Conservation (phyloP, 352 stramenopile species). For the Vaucheria bursata region DNA sequence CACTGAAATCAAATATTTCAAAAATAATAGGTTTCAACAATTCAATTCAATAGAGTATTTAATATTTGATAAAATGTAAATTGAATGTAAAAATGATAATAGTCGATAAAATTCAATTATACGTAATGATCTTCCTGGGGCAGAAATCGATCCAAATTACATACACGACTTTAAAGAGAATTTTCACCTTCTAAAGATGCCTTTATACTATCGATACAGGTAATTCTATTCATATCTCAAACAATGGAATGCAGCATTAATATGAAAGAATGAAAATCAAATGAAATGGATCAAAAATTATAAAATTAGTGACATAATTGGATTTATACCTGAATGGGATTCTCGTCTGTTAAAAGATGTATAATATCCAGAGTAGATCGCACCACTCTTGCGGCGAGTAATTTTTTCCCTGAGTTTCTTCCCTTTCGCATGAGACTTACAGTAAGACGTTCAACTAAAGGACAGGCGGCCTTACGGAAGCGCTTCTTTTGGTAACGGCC, state of each 20-base stretch:
- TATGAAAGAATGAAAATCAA: background rate
- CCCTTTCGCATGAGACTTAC: conserved; percentile 97
- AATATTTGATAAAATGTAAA: too few relatives aligned
- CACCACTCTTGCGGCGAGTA: conserved; percentile 81
- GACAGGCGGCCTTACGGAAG: conserved; percentile 97
- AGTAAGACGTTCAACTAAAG: conserved; percentile 93
- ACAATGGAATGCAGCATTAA: background rate
- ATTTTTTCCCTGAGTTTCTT: conserved; percentile 98
- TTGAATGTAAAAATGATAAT: too few relatives aligned
- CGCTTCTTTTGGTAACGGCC: conserved; percentile 99
- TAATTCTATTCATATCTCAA: background rate
- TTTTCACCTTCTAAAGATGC: background rate
- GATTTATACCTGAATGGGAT: conserved; percentile 56
- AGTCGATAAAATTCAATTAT: too few relatives aligned
- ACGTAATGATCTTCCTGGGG: too few relatives aligned
- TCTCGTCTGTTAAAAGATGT: conserved; percentile 93
- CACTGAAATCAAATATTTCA: too few relatives aligned
- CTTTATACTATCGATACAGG: background rate
- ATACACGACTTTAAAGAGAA: background rate
- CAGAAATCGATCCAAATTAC: too few relatives aligned
- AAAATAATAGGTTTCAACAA: too few relatives aligned
- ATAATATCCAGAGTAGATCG: conserved; percentile 88
- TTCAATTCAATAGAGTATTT: too few relatives aligned
- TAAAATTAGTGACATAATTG: background rate
- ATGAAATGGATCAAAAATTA: background rate